A percentile compares a stretch with the other conserved stretches of the same genome.
phyloP scores from a whole-genome alignment of 331 rosid species.

The Erythrophleum ivorense region DNA sequence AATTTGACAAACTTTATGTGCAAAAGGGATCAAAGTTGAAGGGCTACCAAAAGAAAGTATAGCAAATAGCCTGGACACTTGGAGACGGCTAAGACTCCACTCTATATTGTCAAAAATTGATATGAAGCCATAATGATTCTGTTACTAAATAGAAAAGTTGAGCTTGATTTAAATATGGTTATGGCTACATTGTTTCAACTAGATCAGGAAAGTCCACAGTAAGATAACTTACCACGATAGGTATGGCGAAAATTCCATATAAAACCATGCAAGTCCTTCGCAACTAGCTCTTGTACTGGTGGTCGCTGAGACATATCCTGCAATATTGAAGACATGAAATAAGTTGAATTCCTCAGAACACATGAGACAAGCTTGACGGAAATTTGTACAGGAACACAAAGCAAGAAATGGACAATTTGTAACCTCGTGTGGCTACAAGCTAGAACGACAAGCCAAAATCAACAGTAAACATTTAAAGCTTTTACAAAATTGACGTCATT shows the following conservation, averaged over 20 bases:
- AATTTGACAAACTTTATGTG: background rate
- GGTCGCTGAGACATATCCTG: conserved; percentile 66
- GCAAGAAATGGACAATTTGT: background rate
- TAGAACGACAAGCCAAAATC: conserved; percentile 5
- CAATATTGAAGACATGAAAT: conserved; percentile 36
- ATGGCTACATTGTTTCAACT: background rate
- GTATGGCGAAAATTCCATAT: conserved; percentile 79
- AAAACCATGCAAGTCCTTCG: conserved; percentile 70
- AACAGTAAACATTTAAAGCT: background rate
- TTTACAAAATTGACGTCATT: background rate
- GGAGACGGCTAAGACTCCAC: background rate
- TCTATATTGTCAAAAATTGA: background rate
- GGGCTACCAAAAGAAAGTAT: background rate
- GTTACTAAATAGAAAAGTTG: background rate
- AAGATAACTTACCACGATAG: conserved; percentile 56
- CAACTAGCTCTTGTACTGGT: conserved; percentile 65
- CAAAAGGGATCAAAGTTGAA: background rate
- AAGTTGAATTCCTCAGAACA: conserved; percentile 9
- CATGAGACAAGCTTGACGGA: background rate
- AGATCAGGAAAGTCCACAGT: background rate
- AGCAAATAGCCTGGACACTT: background rate
- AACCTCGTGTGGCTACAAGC: background rate
- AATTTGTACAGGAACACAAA: background rate
- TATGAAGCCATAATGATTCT: background rate
- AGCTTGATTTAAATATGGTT: background rate